Conservation (phyloP, 306 rosid genomes). For the Styphnolobium japonicum region DNA sequence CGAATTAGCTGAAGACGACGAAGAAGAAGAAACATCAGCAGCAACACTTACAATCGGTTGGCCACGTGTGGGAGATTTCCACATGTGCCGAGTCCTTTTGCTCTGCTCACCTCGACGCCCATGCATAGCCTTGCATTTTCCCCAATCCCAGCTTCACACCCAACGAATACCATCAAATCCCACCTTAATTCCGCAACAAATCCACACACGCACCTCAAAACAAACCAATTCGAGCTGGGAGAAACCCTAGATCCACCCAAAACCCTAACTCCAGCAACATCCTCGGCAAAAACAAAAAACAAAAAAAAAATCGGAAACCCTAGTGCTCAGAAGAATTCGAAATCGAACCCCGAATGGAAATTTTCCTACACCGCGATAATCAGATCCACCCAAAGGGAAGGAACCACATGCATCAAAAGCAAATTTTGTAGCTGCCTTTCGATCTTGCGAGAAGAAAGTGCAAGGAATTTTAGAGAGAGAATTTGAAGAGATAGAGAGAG, state of each 20-base stretch:
- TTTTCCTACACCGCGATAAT: background rate
- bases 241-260: constrained; percentile 42
- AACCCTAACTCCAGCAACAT: constrained; percentile 25
- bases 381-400: constrained; percentile 30
- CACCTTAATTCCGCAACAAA: constrained; percentile 19
- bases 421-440: constrained; percentile 38
- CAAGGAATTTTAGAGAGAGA: constrained; percentile 35
- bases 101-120: constrained; percentile 56
- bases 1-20: background rate
- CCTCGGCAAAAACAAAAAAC: background rate
- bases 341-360: no score
- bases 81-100: constrained; percentile 66
- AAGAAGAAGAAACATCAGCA: constrained; percentile 38
- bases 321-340: background rate
- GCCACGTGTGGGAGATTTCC: constrained; percentile 51
- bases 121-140: constrained; percentile 83
- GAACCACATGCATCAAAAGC: no score
- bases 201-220: background rate
- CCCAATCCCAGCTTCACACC: constrained; percentile 47
- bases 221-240: background rate
- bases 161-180: constrained; percentile 49
- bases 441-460: constrained; percentile 19
- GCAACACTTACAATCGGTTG: constrained; percentile 28
- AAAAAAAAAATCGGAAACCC: background rate
- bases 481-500: constrained; percentile 8